Evolutionary conservation across 208 protist genomes (phyloP).

Genomic region (Leishmania tarentolae): DNA sequence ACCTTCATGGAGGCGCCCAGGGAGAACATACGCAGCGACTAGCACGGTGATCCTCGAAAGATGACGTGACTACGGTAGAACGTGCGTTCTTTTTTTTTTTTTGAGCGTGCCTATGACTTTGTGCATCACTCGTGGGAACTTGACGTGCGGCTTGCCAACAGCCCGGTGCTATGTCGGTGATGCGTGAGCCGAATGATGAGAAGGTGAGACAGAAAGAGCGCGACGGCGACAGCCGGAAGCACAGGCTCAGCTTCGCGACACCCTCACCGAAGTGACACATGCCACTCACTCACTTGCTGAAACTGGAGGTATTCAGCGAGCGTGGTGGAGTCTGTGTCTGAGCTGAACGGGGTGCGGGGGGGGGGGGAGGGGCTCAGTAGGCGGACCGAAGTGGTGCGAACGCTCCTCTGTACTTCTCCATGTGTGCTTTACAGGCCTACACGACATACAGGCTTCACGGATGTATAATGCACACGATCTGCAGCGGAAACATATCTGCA

Average conservation of each 20-base stretch:
- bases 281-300: constrained; percentile 63
- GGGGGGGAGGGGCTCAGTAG: no score
- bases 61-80: constrained; percentile 72
- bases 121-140: constrained; percentile 85
- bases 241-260: constrained; percentile 61
- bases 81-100: constrained; percentile 81
- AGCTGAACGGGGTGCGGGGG: not conserved
- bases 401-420: not conserved
- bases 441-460: not conserved
- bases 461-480: not conserved
- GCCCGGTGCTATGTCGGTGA: constrained; percentile 48
- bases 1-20: constrained; percentile 40
- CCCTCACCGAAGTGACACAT: constrained; percentile 55
- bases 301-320: constrained; percentile 32
- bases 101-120: constrained; percentile 46
- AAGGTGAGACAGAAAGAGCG: constrained; percentile 23
- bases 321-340: constrained; percentile 11
- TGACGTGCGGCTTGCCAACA: constrained; percentile 57
- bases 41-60: constrained; percentile 79
- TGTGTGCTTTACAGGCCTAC: not conserved
- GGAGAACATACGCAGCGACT: constrained; percentile 76
- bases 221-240: constrained; percentile 37
- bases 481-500: not conserved
- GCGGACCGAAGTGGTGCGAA: not conserved
- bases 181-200: constrained; percentile 70